Evolutionary conservation across 164 flowering plant genomes (phyloP), one percentile per base, ranked within the genome.

Genomic region (Warburgia ugandensis): DNA sequence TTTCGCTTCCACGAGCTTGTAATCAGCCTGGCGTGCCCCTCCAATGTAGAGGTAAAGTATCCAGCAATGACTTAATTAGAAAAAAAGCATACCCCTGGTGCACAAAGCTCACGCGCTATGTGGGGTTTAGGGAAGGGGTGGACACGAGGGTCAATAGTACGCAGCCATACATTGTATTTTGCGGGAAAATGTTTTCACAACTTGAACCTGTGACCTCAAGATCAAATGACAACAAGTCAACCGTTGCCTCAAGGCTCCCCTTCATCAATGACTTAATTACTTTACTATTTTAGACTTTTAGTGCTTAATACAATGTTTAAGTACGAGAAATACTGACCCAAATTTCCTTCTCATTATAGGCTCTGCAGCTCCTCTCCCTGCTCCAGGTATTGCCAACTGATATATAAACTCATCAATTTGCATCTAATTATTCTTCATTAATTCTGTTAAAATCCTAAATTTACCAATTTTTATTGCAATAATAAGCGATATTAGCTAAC

Each of bases 21-120:
- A 84, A 75, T 64, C 76, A 70, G 76, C 54, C 77, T 12, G 68
- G 83, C 3, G 81, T 84, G 22, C 85, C 92, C 17, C 40, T 91
- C 46, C 75, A 78, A 27, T 91, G 96, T 81, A 76, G 77, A 72
- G 74, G 97, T 84, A 40, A 58, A 37, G 11, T n/a, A 21, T 12
- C 14, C 4, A 8, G 20, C 41, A 29, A 0, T 29, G 5, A 22
- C n/a, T 3, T 49, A 28, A 12, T 20, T 23, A 29, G 12, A 35
- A 1, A 3, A 19, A 28, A 25, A 28, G 29, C 16, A 19, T n/a
- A n/a, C n/a, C n/a, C n/a, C n/a, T 38, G 17, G 14, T 13, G 8
- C 41, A 20, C 13, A 4, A 2, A 3, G 3, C 6, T 28, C 1
- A 7, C 13, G 13, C 29, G 19, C 19, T 36, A 7, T 21, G 20